Base-by-base conservation (phyloP, 169 alveolate species). In the Cryptosporidium xiaoi region DNA sequence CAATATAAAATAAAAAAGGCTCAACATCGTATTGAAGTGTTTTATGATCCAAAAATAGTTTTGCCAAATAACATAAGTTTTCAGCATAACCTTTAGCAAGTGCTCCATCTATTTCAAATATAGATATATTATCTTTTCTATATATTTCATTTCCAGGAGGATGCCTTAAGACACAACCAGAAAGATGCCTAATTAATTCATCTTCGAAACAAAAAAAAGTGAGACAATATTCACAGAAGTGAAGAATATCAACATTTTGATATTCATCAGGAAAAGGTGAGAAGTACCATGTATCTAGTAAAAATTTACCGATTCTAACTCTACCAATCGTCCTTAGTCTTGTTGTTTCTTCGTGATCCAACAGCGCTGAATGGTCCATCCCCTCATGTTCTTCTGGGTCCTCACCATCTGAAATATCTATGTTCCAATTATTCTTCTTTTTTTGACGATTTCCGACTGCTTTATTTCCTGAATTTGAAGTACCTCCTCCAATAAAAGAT, bases 141-240 rank as follows among this genome's bases (percentile, higher is more conserved):
- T 98, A 98, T 2, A 98, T 98, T 93, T 98, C 99, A 93, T 98
- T 97, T 40, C 99, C 99, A 18, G 99, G 99, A 0, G 99, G 99
- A 77, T 96, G 98, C n/a, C 97, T 82, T 29, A 97, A 82, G 46
- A 91, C 95, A 71, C 99, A 97, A 31, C 93, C 90, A 36, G 83
- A 69, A 51, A 82, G 83, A 92, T 97, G 99, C 55, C 98, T 92
- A 55, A 89, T 91, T 33, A 96, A 90, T 90, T 97, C 99, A 62
- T 64, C 90, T 62, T 95, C 96, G 36, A 64, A 44, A 51, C 92
- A 82, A 89, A 94, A 96, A 84, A 96, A 96, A 29, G 92, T 82
- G 48, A 98, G 92, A 90, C 99, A 98, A 87, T 95, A 97, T 83
- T 97, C 99, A 90, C 99, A 98, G 10, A 97, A 93, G 82, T 93